Percentiles rank a stretch among this genome's conserved stretches.
Evolutionary conservation across 768 basidiomycete species (phyloP).

Genomic region (Auricularia sp.): DNA sequence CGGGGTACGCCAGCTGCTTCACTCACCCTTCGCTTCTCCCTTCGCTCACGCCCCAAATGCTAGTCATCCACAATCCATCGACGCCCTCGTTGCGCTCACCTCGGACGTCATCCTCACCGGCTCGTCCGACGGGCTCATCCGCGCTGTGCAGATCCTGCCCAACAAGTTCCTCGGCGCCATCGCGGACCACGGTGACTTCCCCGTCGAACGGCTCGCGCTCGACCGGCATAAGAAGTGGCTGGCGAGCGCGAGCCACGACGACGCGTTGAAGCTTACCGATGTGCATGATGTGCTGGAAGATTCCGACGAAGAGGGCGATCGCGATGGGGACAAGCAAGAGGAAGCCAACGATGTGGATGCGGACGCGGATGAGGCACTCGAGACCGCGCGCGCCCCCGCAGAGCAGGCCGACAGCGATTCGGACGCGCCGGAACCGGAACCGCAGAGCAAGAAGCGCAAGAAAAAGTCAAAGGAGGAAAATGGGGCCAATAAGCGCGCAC

Average conservation of each 20-base stretch:
- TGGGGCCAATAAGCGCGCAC: neutral
- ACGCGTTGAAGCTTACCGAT: constrained; percentile 75
- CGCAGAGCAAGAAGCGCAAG: neutral
- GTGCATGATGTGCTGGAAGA: constrained; percentile 65
- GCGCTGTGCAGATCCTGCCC: constrained; percentile 79
- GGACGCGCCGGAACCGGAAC: neutral
- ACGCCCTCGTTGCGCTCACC: constrained; percentile 68
- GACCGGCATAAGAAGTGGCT: constrained; percentile 61
- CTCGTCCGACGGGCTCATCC: constrained; percentile 83
- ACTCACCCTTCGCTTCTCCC: constrained; percentile 7
- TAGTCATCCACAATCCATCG: constrained; percentile 86
- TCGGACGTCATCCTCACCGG: constrained; percentile 73
- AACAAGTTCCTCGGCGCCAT: constrained; percentile 85
- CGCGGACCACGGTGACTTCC: constrained; percentile 85
- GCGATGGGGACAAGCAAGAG: neutral
- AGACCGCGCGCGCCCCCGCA: neutral
- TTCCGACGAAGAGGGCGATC: constrained; percentile 29
- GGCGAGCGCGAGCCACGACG: constrained; percentile 89
- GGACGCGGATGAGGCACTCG: neutral
- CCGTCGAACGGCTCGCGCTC: constrained; percentile 76
- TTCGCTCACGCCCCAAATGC: neutral
- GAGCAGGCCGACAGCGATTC: neutral
- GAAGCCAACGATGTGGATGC: neutral
- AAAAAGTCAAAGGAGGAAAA: neutral
- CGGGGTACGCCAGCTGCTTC: constrained; percentile 45